Percentiles rank a stretch among this genome's conserved stretches.
Evolutionary conservation across 2,329 filamentous ascomycete species (phyloP).

Genomic region (Fusarium torreyae): DNA sequence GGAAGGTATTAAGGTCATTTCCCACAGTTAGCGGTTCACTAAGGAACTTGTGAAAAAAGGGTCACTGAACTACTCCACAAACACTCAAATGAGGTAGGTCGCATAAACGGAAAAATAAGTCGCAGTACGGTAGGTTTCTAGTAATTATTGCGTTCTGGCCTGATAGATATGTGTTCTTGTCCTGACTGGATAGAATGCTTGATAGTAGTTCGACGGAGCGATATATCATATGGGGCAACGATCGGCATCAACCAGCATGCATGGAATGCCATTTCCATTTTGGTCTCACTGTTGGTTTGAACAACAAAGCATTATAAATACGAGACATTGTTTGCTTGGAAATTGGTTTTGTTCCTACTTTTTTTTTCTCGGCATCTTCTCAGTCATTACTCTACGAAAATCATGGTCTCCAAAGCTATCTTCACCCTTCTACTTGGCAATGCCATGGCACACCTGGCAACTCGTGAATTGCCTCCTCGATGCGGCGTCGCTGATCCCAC

Average conservation of each 20-base stretch:
- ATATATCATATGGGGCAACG: constrained; percentile 12
- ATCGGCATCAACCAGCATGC: constrained; percentile 10
- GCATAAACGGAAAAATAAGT: background rate
- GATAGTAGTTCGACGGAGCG: constrained; percentile 9
- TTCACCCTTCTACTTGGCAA: constrained; percentile 28
- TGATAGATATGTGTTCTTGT: constrained; percentile 1
- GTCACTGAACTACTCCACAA: constrained; percentile 4
- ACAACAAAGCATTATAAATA: constrained; percentile 16
- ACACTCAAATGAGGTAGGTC: constrained; percentile 26
- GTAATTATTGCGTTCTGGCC: background rate
- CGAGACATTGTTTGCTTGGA: background rate
- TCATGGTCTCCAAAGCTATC: constrained; percentile 34
- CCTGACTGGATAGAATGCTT: constrained; percentile 20
- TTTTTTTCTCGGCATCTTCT: background rate
- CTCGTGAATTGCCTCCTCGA: constrained; percentile 22
- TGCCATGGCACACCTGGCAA: constrained; percentile 17
- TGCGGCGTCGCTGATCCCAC: constrained; percentile 34
- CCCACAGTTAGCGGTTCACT: background rate
- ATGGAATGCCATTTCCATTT: background rate
- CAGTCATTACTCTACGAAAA: background rate
- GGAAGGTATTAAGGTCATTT: constrained; percentile 20
- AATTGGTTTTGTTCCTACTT: background rate
- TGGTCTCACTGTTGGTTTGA: fast-evolving
- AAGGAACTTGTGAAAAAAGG: background rate
- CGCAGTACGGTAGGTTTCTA: background rate